Conservation (phyloP, 495 filamentous ascomycete species). For the Aspergillus mulundensis region DNA sequence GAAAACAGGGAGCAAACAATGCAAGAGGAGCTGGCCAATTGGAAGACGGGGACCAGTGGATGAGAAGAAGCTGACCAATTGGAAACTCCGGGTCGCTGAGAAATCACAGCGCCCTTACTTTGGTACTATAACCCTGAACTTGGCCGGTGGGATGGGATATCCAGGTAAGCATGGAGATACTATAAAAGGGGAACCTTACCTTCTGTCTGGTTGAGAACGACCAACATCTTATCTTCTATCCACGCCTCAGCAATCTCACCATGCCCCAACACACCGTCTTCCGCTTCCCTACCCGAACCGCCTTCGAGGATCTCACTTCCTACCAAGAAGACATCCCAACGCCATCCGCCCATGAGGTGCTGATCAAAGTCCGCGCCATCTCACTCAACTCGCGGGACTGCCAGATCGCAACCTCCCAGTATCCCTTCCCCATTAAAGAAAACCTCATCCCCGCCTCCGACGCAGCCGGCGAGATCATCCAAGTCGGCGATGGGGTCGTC, state of each 20-base stretch:
- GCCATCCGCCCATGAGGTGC: conserved; percentile 57
- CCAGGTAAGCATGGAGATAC: too few relatives aligned
- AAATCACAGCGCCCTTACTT: too few relatives aligned
- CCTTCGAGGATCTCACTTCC: conserved; percentile 7
- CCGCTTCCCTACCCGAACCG: conserved; percentile 12
- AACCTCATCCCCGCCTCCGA: conserved; percentile 64
- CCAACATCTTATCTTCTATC: too few relatives aligned
- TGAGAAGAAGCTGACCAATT: too few relatives aligned
- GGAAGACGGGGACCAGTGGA: too few relatives aligned
- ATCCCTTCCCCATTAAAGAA: conserved; percentile 53
- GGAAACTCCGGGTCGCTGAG: too few relatives aligned
- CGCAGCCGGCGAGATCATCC: conserved; percentile 63
- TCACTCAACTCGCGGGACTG: conserved; percentile 65
- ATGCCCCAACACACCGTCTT: conserved; percentile 16
- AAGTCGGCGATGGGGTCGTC: conserved; percentile 57
- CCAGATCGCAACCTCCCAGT: conserved; percentile 58
- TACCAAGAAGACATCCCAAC: conserved; percentile 37
- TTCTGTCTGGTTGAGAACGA: too few relatives aligned
- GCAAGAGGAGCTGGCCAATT: too few relatives aligned
- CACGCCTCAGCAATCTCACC: neutral
- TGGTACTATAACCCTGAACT: too few relatives aligned
- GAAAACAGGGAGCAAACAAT: too few relatives aligned
- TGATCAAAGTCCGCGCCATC: conserved; percentile 42
- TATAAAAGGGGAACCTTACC: too few relatives aligned
- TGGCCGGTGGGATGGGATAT: too few relatives aligned